Conservation (phyloP, 768 basidiomycete species). For the Suillus spraguei region DNA sequence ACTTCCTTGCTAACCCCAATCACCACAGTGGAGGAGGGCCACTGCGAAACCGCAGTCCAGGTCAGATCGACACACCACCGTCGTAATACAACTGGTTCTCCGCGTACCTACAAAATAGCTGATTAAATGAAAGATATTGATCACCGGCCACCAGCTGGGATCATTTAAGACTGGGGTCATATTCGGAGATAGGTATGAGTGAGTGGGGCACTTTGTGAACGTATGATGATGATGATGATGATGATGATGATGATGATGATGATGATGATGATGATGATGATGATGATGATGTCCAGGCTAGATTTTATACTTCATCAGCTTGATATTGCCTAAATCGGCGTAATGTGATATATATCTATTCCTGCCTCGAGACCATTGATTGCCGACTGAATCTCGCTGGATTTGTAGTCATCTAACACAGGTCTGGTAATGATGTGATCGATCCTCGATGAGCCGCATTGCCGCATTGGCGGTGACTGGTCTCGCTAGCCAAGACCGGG, state of each 20-base stretch:
- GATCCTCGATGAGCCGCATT: not conserved
- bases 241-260: too few relatives aligned
- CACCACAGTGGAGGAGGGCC: not conserved
- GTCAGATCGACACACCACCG: not conserved
- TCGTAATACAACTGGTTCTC: not conserved
- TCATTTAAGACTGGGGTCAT: not conserved
- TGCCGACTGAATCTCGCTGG: not conserved
- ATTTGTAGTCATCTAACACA: not conserved
- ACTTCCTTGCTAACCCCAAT: not conserved
- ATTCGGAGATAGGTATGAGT: not conserved
- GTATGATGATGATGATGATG: too few relatives aligned
- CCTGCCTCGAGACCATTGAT: not conserved
- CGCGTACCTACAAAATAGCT: not conserved
- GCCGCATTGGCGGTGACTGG: too few relatives aligned
- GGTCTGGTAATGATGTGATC: not conserved
- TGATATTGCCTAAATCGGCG: not conserved
- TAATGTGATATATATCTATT: not conserved
- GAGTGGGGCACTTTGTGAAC: not conserved
- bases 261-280: too few relatives aligned
- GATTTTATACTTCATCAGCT: not conserved
- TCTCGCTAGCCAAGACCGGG: not conserved
- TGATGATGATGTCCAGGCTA: not conserved
- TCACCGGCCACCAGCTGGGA: not conserved
- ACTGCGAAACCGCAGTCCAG: not conserved
- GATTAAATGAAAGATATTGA: not conserved